These are phyloP conservation scores for Ochetophila trinervis DNA, from an alignment of 306 rosid genomes.

Conservation along the genomic window DNA sequence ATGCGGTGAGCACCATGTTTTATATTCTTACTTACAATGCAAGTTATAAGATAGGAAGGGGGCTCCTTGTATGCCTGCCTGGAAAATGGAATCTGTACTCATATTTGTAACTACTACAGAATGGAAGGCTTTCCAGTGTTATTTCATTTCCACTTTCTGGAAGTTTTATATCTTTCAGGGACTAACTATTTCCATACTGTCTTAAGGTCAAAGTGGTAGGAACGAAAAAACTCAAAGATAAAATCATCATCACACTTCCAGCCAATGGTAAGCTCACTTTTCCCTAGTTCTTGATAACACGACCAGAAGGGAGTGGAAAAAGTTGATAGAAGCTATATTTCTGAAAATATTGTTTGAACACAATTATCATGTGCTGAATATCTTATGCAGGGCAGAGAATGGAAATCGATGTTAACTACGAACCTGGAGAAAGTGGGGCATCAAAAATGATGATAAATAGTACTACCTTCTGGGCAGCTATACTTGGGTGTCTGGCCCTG, in stretches of 20 bases:
- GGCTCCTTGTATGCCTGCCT: not conserved
- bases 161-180: not conserved
- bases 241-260: conserved; percentile 67
- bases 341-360: not conserved
- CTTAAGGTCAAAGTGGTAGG: conserved; percentile 60
- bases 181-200: conserved; percentile 3
- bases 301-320: conserved; percentile 2
- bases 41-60: too few species aligned
- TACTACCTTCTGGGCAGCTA: conserved; percentile 34
- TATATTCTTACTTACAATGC: too few species aligned
- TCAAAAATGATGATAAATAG: conserved; percentile 21
- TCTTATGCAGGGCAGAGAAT: conserved; percentile 69
- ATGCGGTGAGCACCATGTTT: conserved; percentile 50
- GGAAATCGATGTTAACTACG: conserved; percentile 55
- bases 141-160: not conserved
- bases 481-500: conserved; percentile 43
- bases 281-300: conserved; percentile 15
- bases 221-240: conserved; percentile 54
- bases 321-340: conserved; percentile 7
- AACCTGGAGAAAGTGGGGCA: conserved; percentile 39
- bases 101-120: not conserved
- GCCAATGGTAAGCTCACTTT: conserved; percentile 54
- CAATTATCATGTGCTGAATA: conserved; percentile 13
- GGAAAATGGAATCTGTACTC: not conserved
- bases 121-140: not conserved